A percentile compares a stretch with the other conserved stretches of the same genome.
Conservation (phyloP, 306 rosid species). For the Begonia masoniana region DNA sequence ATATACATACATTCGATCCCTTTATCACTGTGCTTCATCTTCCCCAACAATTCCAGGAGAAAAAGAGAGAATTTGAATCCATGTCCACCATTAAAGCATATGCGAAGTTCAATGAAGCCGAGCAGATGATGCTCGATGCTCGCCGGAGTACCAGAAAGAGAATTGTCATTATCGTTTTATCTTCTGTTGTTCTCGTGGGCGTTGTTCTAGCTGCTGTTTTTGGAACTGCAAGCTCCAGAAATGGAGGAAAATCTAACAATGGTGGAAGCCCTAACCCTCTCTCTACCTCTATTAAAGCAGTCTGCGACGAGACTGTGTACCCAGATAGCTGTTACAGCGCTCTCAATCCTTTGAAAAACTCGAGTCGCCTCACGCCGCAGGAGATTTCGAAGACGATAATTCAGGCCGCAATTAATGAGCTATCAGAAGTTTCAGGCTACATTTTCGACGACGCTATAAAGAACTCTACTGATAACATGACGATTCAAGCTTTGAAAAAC, state of each 20-base stretch:
- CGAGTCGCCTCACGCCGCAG: slow-evolving; percentile 30
- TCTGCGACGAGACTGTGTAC: slow-evolving; percentile 58
- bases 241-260: slow-evolving; percentile 7
- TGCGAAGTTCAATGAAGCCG: slow-evolving; percentile 39
- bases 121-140: slow-evolving; percentile 35
- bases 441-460: slow-evolving; percentile 24
- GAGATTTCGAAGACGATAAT: slow-evolving; percentile 33
- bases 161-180: slow-evolving; percentile 34
- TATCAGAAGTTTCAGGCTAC: slow-evolving; percentile 20
- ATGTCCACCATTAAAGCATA: slow-evolving; percentile 35
- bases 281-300: slow-evolving; percentile 39
- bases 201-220: slow-evolving; percentile 30
- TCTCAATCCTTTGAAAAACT: slow-evolving; percentile 20
- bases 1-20: not conserved
- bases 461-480: slow-evolving; percentile 8
- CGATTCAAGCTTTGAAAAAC: slow-evolving; percentile 25
- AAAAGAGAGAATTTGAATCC: slow-evolving; percentile 3
- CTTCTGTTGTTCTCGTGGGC: slow-evolving; percentile 32
- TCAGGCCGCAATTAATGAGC: slow-evolving; percentile 29
- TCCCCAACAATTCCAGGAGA: not conserved
- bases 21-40: not conserved
- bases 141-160: slow-evolving; percentile 33
- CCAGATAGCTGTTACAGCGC: slow-evolving; percentile 36
- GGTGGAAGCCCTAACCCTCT: slow-evolving; percentile 6
- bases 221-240: slow-evolving; percentile 12